Conservation (phyloP, 2,329 filamentous ascomycete species). For the Tolypocladium inflatum region DNA sequence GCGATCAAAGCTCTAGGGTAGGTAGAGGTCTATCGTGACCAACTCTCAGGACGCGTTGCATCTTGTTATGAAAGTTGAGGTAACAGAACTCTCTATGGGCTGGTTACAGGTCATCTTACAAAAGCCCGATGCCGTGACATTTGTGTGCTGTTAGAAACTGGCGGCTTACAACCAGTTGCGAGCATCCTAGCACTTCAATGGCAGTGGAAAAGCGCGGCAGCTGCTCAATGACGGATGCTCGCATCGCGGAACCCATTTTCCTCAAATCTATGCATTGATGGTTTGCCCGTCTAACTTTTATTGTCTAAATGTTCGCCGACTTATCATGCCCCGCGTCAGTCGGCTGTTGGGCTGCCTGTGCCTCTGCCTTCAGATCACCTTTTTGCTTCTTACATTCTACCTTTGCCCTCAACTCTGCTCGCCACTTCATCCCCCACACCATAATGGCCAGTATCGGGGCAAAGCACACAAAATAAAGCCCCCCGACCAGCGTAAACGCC, state of each 20-base stretch:
- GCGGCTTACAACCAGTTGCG: no score
- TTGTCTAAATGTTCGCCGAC: not conserved
- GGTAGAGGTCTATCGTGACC: not conserved
- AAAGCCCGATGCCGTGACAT: no score
- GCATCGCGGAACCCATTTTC: no score
- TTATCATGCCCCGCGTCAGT: not conserved
- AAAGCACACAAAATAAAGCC: conserved; percentile 28
- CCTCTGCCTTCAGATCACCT: conserved; percentile 4
- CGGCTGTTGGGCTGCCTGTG: not conserved
- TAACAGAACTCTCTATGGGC: no score
- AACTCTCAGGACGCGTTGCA: not conserved
- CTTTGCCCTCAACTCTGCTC: conserved; percentile 21
- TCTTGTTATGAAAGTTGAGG: not conserved
- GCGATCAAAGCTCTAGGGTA: not conserved
- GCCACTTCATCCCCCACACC: conserved; percentile 32
- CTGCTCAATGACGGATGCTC: no score
- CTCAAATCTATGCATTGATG: no score
- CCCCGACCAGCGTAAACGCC: conserved; percentile 38
- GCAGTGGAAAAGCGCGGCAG: no score
- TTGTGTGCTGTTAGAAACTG: no score
- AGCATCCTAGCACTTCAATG: no score
- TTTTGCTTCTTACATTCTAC: conserved; percentile 10
- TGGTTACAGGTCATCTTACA: no score
- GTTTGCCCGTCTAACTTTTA: no score
- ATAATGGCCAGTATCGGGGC: conserved; percentile 32